A percentile compares a stretch with the other conserved stretches of the same genome.
Evolutionary conservation across 2,329 filamentous ascomycete species (phyloP).

Genomic region (Exserohilum turcica): DNA sequence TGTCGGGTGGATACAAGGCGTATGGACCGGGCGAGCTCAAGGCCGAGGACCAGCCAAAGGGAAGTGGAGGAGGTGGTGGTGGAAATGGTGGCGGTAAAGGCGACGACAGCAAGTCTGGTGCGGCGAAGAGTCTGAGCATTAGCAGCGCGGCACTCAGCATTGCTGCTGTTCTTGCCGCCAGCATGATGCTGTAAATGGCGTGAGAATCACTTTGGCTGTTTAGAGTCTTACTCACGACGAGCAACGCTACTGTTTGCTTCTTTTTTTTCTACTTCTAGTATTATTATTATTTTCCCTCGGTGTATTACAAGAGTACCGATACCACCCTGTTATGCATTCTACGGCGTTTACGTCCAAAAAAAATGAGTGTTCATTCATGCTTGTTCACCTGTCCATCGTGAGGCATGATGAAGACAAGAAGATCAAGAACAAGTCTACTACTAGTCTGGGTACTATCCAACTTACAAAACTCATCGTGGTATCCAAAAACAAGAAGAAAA

Average conservation of each 20-base stretch:
- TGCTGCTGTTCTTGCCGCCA: constrained; percentile 9
- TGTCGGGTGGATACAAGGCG: constrained; percentile 35
- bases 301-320: too few species aligned
- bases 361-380: background rate
- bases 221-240: background rate
- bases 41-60: constrained; percentile 23
- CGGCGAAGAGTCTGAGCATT: background rate
- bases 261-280: background rate
- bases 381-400: background rate
- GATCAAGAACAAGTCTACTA: too few species aligned
- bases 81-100: background rate
- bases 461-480: too few species aligned
- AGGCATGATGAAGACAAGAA: too few species aligned
- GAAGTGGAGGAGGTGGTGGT: background rate
- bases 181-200: constrained; percentile 10
- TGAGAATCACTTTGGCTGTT: background rate
- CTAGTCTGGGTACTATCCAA: too few species aligned
- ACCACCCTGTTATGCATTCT: background rate
- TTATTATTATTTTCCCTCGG: background rate
- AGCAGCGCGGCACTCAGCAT: constrained; percentile 3
- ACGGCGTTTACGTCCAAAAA: background rate
- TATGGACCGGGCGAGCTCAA: constrained; percentile 28
- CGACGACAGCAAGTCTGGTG: background rate
- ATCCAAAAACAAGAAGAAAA: too few species aligned
- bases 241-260: background rate